These are phyloP conservation scores for Rhamnella rubrinervis DNA, from an alignment of 331 rosid genomes.

Conservation along the genomic window DNA sequence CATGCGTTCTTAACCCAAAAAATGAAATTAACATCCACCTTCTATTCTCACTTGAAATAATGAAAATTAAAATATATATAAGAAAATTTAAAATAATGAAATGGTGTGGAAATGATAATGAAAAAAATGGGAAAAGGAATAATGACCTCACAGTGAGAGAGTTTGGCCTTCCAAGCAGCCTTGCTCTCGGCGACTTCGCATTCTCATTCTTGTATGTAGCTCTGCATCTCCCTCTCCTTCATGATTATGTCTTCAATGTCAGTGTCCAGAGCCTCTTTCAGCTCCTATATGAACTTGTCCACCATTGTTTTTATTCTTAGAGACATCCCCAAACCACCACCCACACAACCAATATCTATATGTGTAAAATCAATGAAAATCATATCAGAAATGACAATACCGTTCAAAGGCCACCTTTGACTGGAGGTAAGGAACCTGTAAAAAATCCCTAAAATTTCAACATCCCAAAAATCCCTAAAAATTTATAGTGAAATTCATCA, in stretches of 20 bases:
- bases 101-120: no score
- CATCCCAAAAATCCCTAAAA: no score
- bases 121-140: background rate
- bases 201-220: constrained; percentile 90
- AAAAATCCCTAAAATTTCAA: no score
- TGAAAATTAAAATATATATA: no score
- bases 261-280: constrained; percentile 90
- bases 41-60: no score
- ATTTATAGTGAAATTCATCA: no score
- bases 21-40: no score
- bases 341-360: background rate
- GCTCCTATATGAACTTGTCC: constrained; percentile 88
- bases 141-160: constrained; percentile 91
- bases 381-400: no score
- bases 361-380: background rate
- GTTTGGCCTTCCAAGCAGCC: constrained; percentile 99
- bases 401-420: no score
- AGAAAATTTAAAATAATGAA: no score
- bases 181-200: constrained; percentile 99
- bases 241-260: constrained; percentile 88
- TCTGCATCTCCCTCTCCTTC: constrained; percentile 99
- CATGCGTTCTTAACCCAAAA: no score
- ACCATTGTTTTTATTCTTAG: constrained; percentile 85
- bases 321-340: constrained; percentile 48
- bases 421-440: no score